Conservation (phyloP, 345 rosid genomes). For the Hibiscus syriacus region DNA sequence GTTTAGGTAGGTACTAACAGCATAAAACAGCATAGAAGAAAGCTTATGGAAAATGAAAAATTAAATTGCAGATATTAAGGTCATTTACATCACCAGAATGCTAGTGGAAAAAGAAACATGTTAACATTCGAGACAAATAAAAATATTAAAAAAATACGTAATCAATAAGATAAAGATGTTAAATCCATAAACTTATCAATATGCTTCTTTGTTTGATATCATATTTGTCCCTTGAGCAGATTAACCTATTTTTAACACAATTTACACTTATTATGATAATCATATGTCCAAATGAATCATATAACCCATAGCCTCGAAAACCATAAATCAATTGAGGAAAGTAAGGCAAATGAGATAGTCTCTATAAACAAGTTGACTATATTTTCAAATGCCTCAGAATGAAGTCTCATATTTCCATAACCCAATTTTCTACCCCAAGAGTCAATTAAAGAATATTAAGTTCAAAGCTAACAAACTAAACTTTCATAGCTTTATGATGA, state of each 20-base stretch:
- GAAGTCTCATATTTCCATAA: not conserved
- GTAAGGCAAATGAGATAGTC: not conserved
- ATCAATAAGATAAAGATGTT: not conserved
- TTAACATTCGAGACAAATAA: not conserved
- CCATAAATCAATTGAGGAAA: not conserved
- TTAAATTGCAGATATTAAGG: not conserved
- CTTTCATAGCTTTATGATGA: not conserved
- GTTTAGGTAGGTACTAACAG: constrained; percentile 1
- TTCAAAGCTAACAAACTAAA: not conserved
- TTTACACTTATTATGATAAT: not conserved
- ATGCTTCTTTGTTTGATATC: not conserved
- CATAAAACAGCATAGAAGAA: not conserved
- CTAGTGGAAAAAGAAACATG: not conserved
- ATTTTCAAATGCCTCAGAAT: not conserved
- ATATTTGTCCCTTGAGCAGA: not conserved
- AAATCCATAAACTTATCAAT: not conserved
- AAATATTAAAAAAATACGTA: not conserved
- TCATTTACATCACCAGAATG: not conserved
- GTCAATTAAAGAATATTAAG: not conserved
- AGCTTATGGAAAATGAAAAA: not conserved
- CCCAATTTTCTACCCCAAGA: not conserved
- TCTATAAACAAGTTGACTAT: not conserved
- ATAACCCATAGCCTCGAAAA: not conserved
- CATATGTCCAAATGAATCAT: not conserved
- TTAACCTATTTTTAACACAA: not conserved